Percentiles rank a stretch among this genome's conserved stretches.
phyloP scores from a whole-genome alignment of 106 monocot genomes.

The Iris macrosiphon region DNA sequence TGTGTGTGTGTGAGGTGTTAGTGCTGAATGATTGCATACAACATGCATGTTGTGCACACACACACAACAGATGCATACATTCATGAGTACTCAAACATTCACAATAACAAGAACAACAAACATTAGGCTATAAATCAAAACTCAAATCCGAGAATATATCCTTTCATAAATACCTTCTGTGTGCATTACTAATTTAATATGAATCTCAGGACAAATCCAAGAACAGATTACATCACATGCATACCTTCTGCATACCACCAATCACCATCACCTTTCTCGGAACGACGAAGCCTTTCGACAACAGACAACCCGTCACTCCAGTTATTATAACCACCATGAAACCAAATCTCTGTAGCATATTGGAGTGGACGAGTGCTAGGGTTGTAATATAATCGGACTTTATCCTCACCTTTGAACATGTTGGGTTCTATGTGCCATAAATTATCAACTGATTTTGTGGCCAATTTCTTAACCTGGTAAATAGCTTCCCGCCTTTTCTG shows the following conservation, averaged over 20 bases:
- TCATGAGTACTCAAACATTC: no score
- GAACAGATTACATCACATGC: not conserved
- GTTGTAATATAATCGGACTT: slow-evolving; percentile 71
- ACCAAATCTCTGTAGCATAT: slow-evolving; percentile 69
- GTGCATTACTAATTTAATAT: no score
- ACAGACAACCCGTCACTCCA: slow-evolving; percentile 78
- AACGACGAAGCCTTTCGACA: slow-evolving; percentile 40
- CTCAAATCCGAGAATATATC: not conserved
- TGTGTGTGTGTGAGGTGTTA: no score
- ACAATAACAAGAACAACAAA: no score
- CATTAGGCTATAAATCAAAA: not conserved
- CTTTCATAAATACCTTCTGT: slow-evolving; percentile 54
- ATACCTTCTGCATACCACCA: slow-evolving; percentile 97
- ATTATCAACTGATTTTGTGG: slow-evolving; percentile 29
- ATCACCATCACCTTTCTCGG: slow-evolving; percentile 55
- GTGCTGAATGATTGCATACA: no score
- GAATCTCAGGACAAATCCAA: no score
- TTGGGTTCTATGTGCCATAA: slow-evolving; percentile 59
- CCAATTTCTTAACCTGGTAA: slow-evolving; percentile 23
- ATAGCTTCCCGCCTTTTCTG: slow-evolving; percentile 44
- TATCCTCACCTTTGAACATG: slow-evolving; percentile 44
- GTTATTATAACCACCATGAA: slow-evolving; percentile 93
- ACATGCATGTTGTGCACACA: no score
- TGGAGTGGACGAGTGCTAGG: slow-evolving; percentile 54
- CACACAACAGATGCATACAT: no score